Evolutionary conservation across 176 grass and related monocot genomes (phyloP).

Genomic region (Oryza rufipogon): DNA sequence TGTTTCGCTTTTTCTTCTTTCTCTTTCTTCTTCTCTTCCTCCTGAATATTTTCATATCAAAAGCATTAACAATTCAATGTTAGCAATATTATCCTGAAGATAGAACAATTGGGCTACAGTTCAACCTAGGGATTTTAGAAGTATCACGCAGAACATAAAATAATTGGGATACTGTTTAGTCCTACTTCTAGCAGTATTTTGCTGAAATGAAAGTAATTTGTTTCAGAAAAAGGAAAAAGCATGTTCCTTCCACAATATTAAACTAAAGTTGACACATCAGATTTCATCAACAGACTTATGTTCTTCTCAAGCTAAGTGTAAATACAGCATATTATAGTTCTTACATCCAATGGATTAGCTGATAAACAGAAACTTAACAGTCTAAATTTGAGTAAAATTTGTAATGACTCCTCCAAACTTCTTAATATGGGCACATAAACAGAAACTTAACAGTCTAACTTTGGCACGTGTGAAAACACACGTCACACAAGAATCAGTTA

Average conservation of each 20-base stretch:
- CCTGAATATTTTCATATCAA: conserved; percentile 56
- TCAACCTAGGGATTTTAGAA: conserved; percentile 1
- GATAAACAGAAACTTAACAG: background rate
- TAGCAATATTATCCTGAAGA: conserved; percentile 13
- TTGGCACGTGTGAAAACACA: background rate
- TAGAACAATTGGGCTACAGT: conserved; percentile 24
- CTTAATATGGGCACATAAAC: background rate
- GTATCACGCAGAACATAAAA: conserved; percentile 2
- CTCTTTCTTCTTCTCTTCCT: conserved; percentile 85
- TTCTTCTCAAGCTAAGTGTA: background rate
- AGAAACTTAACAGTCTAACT: background rate
- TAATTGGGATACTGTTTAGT: background rate
- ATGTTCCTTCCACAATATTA: background rate
- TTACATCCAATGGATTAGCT: background rate
- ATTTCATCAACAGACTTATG: background rate
- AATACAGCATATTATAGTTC: background rate
- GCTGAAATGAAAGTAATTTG: background rate
- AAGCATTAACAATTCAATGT: conserved; percentile 23
- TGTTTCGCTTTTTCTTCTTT: conserved; percentile 76
- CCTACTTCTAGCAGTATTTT: conserved; percentile 2
- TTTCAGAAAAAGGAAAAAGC: conserved; percentile 1
- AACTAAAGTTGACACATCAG: conserved; percentile 10
- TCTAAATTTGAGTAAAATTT: background rate
- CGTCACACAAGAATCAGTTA: background rate
- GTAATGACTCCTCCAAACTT: background rate